phyloP scores from a whole-genome alignment of 805 yeast species.

The Blastobotrys peoriensis region DNA sequence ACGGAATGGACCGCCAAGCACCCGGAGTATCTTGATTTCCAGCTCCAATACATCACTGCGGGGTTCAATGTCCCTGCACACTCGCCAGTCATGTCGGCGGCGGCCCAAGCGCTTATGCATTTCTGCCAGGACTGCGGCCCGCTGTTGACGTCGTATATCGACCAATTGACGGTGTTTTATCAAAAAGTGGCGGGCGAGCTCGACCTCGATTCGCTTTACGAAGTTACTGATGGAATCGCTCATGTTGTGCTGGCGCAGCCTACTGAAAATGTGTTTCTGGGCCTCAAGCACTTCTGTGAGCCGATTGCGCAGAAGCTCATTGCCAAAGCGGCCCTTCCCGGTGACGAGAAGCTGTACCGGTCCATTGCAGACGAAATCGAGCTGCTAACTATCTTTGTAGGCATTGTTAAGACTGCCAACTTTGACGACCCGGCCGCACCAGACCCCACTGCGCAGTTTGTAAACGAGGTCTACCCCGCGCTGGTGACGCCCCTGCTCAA shows the following conservation, averaged over 20 bases:
- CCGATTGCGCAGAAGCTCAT: slow-evolving; percentile 46
- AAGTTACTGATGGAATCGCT: slow-evolving; percentile 84
- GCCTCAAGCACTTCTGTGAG: slow-evolving; percentile 56
- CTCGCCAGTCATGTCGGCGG: slow-evolving; percentile 59
- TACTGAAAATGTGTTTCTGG: slow-evolving; percentile 43
- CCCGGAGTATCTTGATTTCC: slow-evolving; percentile 74
- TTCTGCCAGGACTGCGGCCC: slow-evolving; percentile 87
- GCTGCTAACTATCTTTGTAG: slow-evolving; percentile 53
- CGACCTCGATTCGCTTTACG: slow-evolving; percentile 65
- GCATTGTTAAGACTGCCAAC: slow-evolving; percentile 38
- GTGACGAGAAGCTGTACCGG: slow-evolving; percentile 34
- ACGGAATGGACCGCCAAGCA: slow-evolving; percentile 92
- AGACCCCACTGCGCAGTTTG: slow-evolving; percentile 48
- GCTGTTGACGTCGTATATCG: slow-evolving; percentile 58
- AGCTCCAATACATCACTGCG: slow-evolving; percentile 72
- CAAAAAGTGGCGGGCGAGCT: slow-evolving; percentile 46
- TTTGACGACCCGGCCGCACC: slow-evolving; percentile 43
- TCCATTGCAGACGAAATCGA: slow-evolving; percentile 71
- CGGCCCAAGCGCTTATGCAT: slow-evolving; percentile 89
- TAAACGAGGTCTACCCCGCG: slow-evolving; percentile 57
- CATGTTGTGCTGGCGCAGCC: slow-evolving; percentile 64
- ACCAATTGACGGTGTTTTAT: slow-evolving; percentile 71
- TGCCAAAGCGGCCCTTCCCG: slow-evolving; percentile 23
- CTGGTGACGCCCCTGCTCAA: slow-evolving; percentile 39
- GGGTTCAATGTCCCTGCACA: slow-evolving; percentile 60